Conservation (phyloP, 495 filamentous ascomycete species). For the Penicillium odoratum region DNA sequence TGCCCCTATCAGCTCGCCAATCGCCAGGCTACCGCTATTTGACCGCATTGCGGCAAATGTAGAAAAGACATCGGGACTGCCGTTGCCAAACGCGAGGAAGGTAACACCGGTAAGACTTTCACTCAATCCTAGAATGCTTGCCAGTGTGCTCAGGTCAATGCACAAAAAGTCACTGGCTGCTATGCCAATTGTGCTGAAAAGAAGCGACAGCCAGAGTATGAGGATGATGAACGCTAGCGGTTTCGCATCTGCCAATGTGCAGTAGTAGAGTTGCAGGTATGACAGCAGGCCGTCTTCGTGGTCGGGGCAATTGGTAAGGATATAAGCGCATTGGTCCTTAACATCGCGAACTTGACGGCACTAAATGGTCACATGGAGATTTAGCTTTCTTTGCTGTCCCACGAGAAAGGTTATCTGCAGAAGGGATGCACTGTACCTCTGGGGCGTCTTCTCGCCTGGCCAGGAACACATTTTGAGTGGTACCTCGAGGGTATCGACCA, state of each 20-base stretch:
- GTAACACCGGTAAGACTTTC: conserved; percentile 97
- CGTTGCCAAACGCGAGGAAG: conserved; percentile 96
- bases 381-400: conserved; percentile 25
- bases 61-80: conserved; percentile 98
- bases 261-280: conserved; percentile 93
- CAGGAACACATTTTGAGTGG: conserved; percentile 14
- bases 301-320: conserved; percentile 77
- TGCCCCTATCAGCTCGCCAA: conserved; percentile 94
- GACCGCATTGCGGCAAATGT: conserved; percentile 98
- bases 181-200: conserved; percentile 98
- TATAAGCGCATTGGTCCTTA: conserved; percentile 81
- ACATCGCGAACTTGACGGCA: conserved; percentile 80
- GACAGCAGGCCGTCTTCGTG: conserved; percentile 88
- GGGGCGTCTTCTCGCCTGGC: conserved; percentile 29
- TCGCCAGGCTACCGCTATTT: conserved; percentile 90
- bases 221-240: conserved; percentile 76
- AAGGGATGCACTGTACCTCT: conserved; percentile 36
- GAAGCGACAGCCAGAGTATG: conserved; percentile 78
- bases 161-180: conserved; percentile 98
- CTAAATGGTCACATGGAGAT: conserved; percentile 36
- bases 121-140: conserved; percentile 83
- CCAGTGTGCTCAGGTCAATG: conserved; percentile 90
- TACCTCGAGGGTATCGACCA: conserved; percentile 9
- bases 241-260: conserved; percentile 66
- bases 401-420: conserved; percentile 1